A percentile compares a stretch with the other conserved stretches of the same genome.
These are phyloP conservation scores for Aschersonia sp. DNA, from an alignment of 2,329 filamentous ascomycete genomes.

Conservation along the genomic window DNA sequence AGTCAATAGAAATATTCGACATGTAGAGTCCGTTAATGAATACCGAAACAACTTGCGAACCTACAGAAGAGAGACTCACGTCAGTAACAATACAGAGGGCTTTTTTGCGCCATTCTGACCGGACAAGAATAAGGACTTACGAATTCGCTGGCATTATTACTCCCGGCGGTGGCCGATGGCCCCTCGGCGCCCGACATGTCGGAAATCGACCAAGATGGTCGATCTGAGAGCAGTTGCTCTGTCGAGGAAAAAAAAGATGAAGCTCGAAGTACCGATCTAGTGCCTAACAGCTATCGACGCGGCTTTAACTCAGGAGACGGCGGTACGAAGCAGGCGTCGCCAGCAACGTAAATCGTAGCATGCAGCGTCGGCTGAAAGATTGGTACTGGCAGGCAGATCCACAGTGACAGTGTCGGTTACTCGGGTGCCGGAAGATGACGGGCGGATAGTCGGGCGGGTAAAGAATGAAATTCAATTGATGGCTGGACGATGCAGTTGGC, in stretches of 20 bases:
- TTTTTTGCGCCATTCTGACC: background rate
- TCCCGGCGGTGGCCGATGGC: constrained; percentile 22
- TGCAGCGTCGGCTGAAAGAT: background rate
- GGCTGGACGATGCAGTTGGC: no score
- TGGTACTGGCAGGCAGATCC: constrained; percentile 1
- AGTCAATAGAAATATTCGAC: constrained; percentile 2
- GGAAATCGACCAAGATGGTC: background rate
- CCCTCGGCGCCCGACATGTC: constrained; percentile 20
- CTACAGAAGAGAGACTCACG: constrained; percentile 27
- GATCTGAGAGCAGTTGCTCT: background rate
- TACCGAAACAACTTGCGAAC: constrained; percentile 99
- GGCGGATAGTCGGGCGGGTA: background rate
- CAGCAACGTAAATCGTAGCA: background rate
- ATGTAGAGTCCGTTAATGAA: constrained; percentile 4
- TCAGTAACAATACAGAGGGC: background rate
- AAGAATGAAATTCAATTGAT: background rate
- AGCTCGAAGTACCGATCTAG: background rate
- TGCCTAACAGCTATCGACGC: background rate
- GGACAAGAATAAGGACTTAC: constrained; percentile 38
- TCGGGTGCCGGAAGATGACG: background rate
- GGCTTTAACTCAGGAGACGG: no score
- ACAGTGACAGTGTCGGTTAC: constrained; percentile 1
- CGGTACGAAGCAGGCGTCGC: background rate
- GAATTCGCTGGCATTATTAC: constrained; percentile 89
- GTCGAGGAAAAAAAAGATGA: background rate